Evolutionary conservation across 192 early-diverging fungal species (phyloP), one percentile per base, ranked within the genome.

Genomic region (Gonapodya sp.): DNA sequence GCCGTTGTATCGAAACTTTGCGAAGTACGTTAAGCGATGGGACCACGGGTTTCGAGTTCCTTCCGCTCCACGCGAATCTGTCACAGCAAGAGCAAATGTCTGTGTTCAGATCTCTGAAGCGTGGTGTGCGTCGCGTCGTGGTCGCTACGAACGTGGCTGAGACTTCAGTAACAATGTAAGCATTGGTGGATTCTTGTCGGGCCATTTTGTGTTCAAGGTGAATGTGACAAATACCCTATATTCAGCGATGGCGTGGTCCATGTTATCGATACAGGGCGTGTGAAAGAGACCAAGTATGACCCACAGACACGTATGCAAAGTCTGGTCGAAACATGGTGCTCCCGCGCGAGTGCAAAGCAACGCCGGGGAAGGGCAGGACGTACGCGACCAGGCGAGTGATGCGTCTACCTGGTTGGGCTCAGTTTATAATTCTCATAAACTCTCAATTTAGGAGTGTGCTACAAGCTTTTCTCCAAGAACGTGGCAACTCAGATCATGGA

Each of bases 281-380:
- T 81, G 16, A 81, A 81, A 30, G 80, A 81, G 78, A 37, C 64
- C 31, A 81, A 37, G 33, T 81, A 74, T 1, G 78, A 81, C 35
- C 36, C 34, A 8, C 78, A 35, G 8, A 35, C 34, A 31, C 78
- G 35, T 14, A 35, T 81, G 35, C 35, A 34, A 64, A 35, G 35
- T 1, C 35, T 81, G 34, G 36, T 36, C 18, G 80, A 81, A 73
- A 35, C 78, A 87, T 89, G 88, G 88, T 82, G 85, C 0, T 87
- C 86, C 1, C 35, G 78, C 36, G 86, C 86, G 0, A 87, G 85
- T 75, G 85, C 86, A 31, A 83, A 80, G 35, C 88, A 89, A 73
- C 78, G 88, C 2, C 16, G 34, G 34, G 75, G 80, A 32, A 36
- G 80, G 34, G 80, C 80, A 35, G 80, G 80, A 32, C 31, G 80